Base-by-base conservation (phyloP, 208 protist species). In the Leishmania lainsoni region DNA sequence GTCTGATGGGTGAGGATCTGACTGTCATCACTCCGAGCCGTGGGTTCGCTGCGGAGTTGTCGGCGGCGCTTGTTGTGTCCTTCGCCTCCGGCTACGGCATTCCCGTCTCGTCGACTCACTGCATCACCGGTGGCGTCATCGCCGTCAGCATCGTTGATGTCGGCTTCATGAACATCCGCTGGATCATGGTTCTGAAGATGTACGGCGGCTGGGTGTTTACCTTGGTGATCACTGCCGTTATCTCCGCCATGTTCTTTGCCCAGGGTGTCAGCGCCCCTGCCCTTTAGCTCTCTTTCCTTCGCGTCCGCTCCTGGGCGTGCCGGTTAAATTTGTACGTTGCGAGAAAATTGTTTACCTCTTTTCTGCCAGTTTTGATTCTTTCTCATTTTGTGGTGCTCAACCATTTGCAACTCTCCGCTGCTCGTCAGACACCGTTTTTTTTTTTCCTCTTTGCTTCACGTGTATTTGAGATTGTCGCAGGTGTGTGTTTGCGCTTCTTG, bases 41-140 rank as follows among this genome's bases (percentile, higher is more conserved):
- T 66, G 88, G 86, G 42, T 93, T 89, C 88, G 88, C 85, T 48
- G 90, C 89, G 52, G 90, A 95, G 83, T 84, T 95, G 72, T 75
- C 90, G 2, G 83, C 88, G 16, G 92, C 92, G 59, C 75, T 93
- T 2, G 89, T 95, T 51, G 87, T 97, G 6, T 91, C 94, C 29
- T 82, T 95, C 49, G 89, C 91, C 58, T 95, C 92, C 56, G 82
- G 69, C 68, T 90, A 90, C 70, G 89, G 88, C 72, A 85, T 96
- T 58, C 94, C 95, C 63, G 89, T 98, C 51, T 96, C 91, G 5
- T 97, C 95, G 9, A 98, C 95, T 35, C 95, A 98, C 87, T 93
- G 90, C 78, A 96, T 94, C 78, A 92, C 94, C 59, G 95, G 95
- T 16, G 90, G 88, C 29, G 86, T 98, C 45, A 81, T 96, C 17